Percentiles rank a stretch among this genome's conserved stretches.
Evolutionary conservation across 768 basidiomycete species (phyloP).

Genomic region (Leccinum obscurum): DNA sequence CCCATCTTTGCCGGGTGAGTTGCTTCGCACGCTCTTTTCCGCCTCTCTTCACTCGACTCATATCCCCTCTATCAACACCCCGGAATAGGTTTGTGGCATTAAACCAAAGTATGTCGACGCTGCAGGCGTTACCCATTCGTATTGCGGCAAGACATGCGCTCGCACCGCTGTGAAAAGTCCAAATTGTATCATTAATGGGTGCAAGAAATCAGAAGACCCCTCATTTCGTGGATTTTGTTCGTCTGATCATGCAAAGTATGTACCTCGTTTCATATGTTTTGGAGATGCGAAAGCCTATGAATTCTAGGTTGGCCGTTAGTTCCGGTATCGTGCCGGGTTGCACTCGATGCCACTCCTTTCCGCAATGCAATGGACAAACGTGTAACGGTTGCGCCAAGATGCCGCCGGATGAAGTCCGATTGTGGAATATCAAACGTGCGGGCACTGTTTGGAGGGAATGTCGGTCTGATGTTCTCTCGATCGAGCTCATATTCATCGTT

Average conservation of each 20-base stretch:
- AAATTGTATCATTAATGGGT: conserved; percentile 51
- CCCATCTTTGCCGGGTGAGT: conserved; percentile 32
- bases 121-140: conserved; percentile 57
- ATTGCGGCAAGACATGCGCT: conserved; percentile 63
- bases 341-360: conserved; percentile 46
- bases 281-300: conserved; percentile 8
- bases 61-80: not conserved
- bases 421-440: conserved; percentile 49
- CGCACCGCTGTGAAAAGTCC: conserved; percentile 36
- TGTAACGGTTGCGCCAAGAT: conserved; percentile 54
- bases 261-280: conserved; percentile 7
- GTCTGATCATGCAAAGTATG: conserved; percentile 57
- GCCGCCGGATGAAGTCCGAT: conserved; percentile 40
- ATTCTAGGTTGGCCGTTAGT: conserved; percentile 51
- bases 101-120: conserved; percentile 62
- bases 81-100: conserved; percentile 52
- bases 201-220: conserved; percentile 50
- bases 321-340: conserved; percentile 51
- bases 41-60: conserved; percentile 11
- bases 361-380: conserved; percentile 44
- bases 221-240: conserved; percentile 57
- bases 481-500: conserved; percentile 25
- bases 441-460: conserved; percentile 52
- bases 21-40: conserved; percentile 16
- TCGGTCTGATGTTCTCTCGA: conserved; percentile 34